Conservation (phyloP, 2,329 filamentous ascomycete species). For the Paecilomyces dactylethromorphus region DNA sequence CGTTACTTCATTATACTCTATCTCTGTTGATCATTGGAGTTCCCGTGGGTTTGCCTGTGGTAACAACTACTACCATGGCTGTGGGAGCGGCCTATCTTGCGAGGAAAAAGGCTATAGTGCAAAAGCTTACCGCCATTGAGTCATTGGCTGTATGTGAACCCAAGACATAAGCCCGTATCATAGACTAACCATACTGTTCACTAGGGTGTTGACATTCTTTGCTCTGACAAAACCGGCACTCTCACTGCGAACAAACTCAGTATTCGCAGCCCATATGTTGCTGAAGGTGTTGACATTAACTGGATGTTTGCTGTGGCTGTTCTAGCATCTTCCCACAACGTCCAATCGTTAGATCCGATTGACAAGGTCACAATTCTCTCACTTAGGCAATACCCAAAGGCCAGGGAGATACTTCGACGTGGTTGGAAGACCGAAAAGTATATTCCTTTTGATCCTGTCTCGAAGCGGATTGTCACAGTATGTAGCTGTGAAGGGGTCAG, state of each 20-base stretch:
- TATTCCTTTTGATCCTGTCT: constrained; percentile 65
- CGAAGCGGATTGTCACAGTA: constrained; percentile 69
- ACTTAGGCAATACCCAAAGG: constrained; percentile 67
- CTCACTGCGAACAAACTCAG: constrained; percentile 58
- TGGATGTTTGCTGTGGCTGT: constrained; percentile 80
- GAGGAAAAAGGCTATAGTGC: constrained; percentile 71
- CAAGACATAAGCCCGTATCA: not conserved
- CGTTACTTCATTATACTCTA: constrained; percentile 62
- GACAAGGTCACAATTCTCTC: constrained; percentile 73
- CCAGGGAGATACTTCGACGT: constrained; percentile 64
- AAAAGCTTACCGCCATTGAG: constrained; percentile 73
- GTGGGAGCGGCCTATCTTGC: constrained; percentile 72
- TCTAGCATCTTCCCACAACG: constrained; percentile 70
- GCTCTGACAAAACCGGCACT: constrained; percentile 77
- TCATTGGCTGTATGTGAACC: constrained; percentile 54
- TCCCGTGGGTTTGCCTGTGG: constrained; percentile 73
- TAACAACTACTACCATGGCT: constrained; percentile 70
- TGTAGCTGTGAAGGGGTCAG: constrained; percentile 61
- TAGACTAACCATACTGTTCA: not conserved
- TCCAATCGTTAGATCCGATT: constrained; percentile 70
- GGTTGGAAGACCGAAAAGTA: constrained; percentile 74
- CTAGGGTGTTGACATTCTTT: constrained; percentile 65
- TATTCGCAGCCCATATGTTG: constrained; percentile 70
- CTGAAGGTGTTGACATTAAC: constrained; percentile 70
- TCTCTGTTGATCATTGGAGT: constrained; percentile 71